Percentiles rank a stretch among this genome's conserved stretches.
Evolutionary conservation across 805 yeast genomes (phyloP).

Genomic region (Zygoascus flipseniorum): DNA sequence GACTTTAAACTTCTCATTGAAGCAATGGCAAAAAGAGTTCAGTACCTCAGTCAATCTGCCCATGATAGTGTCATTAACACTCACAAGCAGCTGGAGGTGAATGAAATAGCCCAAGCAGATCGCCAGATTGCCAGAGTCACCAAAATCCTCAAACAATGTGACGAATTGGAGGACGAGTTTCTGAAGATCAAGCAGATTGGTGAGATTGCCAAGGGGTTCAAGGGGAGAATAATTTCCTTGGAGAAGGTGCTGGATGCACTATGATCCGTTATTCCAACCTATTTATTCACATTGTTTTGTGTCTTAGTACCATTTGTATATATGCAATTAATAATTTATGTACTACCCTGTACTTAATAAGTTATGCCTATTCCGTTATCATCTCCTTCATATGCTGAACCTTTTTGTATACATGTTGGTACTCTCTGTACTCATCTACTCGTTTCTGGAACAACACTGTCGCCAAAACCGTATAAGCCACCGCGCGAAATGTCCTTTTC

Average conservation of each 20-base stretch:
- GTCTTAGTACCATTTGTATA: not conserved
- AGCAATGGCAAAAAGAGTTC: constrained; percentile 12
- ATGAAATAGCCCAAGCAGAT: constrained; percentile 15
- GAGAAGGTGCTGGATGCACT: constrained; percentile 25
- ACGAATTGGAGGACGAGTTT: constrained; percentile 43
- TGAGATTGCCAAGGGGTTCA: constrained; percentile 37
- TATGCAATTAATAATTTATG: not conserved
- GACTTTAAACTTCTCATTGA: constrained; percentile 7
- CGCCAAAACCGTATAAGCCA: constrained; percentile 25
- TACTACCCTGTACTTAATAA: not conserved
- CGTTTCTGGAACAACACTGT: constrained; percentile 22
- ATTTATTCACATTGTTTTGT: not conserved
- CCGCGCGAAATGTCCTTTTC: constrained; percentile 18
- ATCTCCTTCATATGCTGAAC: not conserved
- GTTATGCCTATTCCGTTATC: not conserved
- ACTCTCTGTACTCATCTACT: constrained; percentile 8
- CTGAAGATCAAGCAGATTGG: constrained; percentile 45
- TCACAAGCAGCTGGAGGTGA: constrained; percentile 6
- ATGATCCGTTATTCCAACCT: not conserved
- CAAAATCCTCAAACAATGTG: constrained; percentile 33
- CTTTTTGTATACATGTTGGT: not conserved
- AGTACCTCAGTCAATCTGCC: constrained; percentile 14
- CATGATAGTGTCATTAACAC: constrained; percentile 11
- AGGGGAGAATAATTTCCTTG: constrained; percentile 28
- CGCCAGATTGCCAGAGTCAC: constrained; percentile 32